These are phyloP conservation scores for Ajuga reptans DNA, from an alignment of 305 asterid species.

Conservation along the genomic window DNA sequence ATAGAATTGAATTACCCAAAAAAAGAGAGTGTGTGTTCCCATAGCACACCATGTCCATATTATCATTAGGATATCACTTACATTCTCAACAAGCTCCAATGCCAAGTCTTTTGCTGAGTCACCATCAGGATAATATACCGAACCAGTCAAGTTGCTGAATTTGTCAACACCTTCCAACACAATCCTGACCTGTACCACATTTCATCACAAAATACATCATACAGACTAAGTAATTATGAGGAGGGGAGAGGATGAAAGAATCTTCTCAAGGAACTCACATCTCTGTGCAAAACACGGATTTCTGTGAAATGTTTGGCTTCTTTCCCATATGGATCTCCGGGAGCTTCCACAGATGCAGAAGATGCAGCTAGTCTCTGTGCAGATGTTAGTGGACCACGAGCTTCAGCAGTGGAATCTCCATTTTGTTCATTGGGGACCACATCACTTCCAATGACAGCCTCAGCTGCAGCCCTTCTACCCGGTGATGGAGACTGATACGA, in stretches of 20 bases:
- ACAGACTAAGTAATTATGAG: not conserved
- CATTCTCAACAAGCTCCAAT: slow-evolving; percentile 84
- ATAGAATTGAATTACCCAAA: not conserved
- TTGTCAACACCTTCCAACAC: slow-evolving; percentile 97
- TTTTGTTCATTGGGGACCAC: slow-evolving; percentile 50
- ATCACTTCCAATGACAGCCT: slow-evolving; percentile 36
- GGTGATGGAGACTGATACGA: slow-evolving; percentile 73
- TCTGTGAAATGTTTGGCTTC: slow-evolving; percentile 98
- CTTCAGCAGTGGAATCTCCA: slow-evolving; percentile 54
- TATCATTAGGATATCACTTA: slow-evolving; percentile 26
- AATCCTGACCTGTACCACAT: slow-evolving; percentile 67
- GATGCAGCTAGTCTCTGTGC: slow-evolving; percentile 86
- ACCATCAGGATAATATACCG: slow-evolving; percentile 83
- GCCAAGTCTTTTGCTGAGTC: slow-evolving; percentile 87
- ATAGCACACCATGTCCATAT: not conserved
- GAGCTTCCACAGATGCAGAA: slow-evolving; percentile 51
- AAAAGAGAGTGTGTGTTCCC: not conserved
- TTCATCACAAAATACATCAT: slow-evolving; percentile 16
- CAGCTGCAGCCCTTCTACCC: slow-evolving; percentile 74
- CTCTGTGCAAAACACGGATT: slow-evolving; percentile 87
- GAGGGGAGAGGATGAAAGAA: not conserved
- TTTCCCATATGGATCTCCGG: slow-evolving; percentile 82
- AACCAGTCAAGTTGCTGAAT: slow-evolving; percentile 79
- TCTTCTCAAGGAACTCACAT: slow-evolving; percentile 43
- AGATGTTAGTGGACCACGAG: slow-evolving; percentile 73